phyloP scores from a whole-genome alignment of 2,329 filamentous ascomycete genomes.

The Aspergillus aculeatinus region DNA sequence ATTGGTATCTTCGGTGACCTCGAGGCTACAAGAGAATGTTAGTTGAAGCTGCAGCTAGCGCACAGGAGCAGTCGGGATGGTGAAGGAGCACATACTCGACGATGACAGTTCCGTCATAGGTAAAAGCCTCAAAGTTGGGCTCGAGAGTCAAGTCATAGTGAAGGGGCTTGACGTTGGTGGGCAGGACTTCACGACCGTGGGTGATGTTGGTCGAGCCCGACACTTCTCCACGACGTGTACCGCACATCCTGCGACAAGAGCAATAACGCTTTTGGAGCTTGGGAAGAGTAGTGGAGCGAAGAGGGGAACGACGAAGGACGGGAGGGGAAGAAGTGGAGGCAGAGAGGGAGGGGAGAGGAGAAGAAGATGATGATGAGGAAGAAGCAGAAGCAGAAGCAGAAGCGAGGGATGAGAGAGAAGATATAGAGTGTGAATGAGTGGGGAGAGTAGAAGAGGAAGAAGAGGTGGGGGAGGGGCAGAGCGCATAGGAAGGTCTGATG shows the following conservation, averaged over 20 bases:
- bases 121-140: conserved; percentile 83
- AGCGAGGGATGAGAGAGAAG: conserved; percentile 25
- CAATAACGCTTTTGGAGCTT: conserved; percentile 58
- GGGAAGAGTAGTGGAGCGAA: conserved; percentile 28
- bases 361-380: conserved; percentile 24
- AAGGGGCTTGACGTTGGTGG: conserved; percentile 83
- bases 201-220: conserved; percentile 59
- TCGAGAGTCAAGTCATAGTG: conserved; percentile 93
- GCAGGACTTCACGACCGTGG: conserved; percentile 77
- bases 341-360: conserved; percentile 23
- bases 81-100: conserved; percentile 62
- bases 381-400: conserved; percentile 21
- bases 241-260: conserved; percentile 76
- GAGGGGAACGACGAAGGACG: conserved; percentile 22
- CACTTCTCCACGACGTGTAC: conserved; percentile 59
- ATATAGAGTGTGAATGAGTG: conserved; percentile 25
- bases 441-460: conserved; percentile 10
- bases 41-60: conserved; percentile 3
- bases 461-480: neutral
- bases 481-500: neutral
- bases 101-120: conserved; percentile 77
- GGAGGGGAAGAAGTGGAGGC: conserved; percentile 22
- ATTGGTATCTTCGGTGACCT: conserved; percentile 79
- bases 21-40: conserved; percentile 53
- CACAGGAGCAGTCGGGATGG: neutral